Evolutionary conservation across 352 stramenopile genomes (phyloP), one percentile per base, ranked within the genome.

Genomic region (Phytophthora megakarya): DNA sequence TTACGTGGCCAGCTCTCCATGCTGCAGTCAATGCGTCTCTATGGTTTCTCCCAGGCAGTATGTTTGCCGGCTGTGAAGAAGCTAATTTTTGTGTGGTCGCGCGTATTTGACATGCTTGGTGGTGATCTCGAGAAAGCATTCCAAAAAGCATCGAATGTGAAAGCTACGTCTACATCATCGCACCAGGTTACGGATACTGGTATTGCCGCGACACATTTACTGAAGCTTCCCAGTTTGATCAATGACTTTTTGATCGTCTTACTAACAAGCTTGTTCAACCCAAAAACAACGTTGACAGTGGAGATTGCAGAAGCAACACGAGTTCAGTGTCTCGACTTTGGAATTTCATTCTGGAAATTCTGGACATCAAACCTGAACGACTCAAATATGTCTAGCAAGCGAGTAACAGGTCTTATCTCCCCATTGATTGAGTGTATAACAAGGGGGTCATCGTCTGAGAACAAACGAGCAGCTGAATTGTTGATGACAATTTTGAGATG

Each of bases 271-370:
- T 35, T 94, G 16, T 90, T 91, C 35, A 47, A 70, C 22, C 42
- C 70, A 3, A 68, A 52, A 39, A 51, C 45, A 10, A 56, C 40
- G 45, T 25, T 26, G 11, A 48, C 56, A 2, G 26, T 76, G 6
- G 43, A 54, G 19, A 61, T 86, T 0, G 78, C 86, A 25, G 83
- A 93, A 54, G 22, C 70, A 5, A 78, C 80, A 32, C 55, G 80
- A 37, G 80, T 88, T 12, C 83, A 86, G 26, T 86, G 76, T 65
- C 72, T 93, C 21, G 85, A 92, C 44, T 92, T 93, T 60, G 81
- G 75, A 30, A 72, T 88, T 9, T 67, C 70, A 16, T 92, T 92
- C 43, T 93, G 85, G 85, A 76, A 75, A 49, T 93, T 93, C 45
- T 89, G 84, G 73, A 62, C 57, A 6, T 75, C 66, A 39, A 67